Conservation (phyloP, 2,329 filamentous ascomycete species). For the Colletotrichum trifolii region DNA sequence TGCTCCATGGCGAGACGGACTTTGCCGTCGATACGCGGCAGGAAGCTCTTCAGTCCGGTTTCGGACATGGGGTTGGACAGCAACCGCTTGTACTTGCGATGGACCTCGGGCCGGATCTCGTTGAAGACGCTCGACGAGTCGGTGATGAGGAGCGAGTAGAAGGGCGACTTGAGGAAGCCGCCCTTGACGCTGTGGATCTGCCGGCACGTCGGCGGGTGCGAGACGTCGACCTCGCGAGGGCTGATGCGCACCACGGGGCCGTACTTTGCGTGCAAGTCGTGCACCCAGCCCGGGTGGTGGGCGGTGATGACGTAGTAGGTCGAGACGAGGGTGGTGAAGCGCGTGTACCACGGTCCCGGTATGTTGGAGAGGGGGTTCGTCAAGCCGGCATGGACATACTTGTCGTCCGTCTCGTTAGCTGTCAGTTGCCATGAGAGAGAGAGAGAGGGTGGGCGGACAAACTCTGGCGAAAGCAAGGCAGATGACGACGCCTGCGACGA, state of each 20-base stretch:
- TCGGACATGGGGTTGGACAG: constrained; percentile 55
- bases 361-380: constrained; percentile 23
- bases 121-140: constrained; percentile 32
- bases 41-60: constrained; percentile 48
- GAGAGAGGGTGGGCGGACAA: no score
- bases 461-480: constrained; percentile 18
- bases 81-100: constrained; percentile 52
- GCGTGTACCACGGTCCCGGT: constrained; percentile 30
- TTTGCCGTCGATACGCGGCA: constrained; percentile 50
- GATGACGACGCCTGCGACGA: constrained; percentile 8
- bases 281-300: constrained; percentile 23
- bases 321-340: constrained; percentile 19
- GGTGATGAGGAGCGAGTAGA: constrained; percentile 29
- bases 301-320: constrained; percentile 13
- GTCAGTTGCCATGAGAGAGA: not conserved
- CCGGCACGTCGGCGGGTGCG: constrained; percentile 39
- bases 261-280: constrained; percentile 25
- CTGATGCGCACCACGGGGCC: constrained; percentile 28
- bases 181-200: constrained; percentile 43
- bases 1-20: constrained; percentile 54
- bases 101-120: constrained; percentile 13
- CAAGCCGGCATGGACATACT: constrained; percentile 23
- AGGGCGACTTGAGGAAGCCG: constrained; percentile 21
- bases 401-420: not conserved
- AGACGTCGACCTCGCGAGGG: constrained; percentile 34